Conservation (phyloP, 176 grass and related monocot species). For the Aechmea fasciata region DNA sequence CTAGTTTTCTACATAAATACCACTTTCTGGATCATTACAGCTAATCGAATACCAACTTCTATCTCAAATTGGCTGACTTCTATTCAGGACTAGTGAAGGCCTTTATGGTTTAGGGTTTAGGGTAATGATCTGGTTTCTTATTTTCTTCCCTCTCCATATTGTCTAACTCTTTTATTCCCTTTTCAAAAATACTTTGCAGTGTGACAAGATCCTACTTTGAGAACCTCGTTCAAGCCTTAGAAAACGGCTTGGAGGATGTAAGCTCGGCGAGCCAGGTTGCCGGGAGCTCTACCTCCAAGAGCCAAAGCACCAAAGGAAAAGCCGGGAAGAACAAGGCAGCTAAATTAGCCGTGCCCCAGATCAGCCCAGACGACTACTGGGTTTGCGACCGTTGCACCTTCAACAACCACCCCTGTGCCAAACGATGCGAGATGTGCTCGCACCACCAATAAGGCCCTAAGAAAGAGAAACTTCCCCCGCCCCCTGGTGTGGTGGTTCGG, state of each 20-base stretch:
- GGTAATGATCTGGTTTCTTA: too few relatives aligned
- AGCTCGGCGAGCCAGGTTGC: conserved; percentile 22
- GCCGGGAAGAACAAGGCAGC: conserved; percentile 28
- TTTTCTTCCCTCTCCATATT: neutral
- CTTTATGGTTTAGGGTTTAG: too few relatives aligned
- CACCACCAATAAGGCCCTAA: neutral
- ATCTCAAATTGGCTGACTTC: too few relatives aligned
- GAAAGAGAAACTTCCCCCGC: neutral
- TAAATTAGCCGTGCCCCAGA: conserved; percentile 2
- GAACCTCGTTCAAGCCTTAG: conserved; percentile 83
- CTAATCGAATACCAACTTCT: too few relatives aligned
- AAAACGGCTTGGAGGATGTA: conserved; percentile 70
- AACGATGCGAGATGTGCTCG: neutral
- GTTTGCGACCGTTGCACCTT: neutral
- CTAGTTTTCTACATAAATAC: too few relatives aligned
- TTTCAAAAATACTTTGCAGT: conserved; percentile 20
- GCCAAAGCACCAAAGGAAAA: conserved; percentile 33
- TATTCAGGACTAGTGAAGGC: too few relatives aligned
- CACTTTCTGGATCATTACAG: too few relatives aligned
- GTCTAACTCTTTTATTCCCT: neutral
- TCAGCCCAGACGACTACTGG: neutral
- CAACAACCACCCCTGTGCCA: neutral
- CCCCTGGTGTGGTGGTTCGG: neutral
- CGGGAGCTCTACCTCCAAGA: conserved; percentile 25
- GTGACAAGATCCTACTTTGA: conserved; percentile 86